These are phyloP conservation scores for Rickenella mellea DNA, from an alignment of 768 basidiomycete species.

Conservation along the genomic window DNA sequence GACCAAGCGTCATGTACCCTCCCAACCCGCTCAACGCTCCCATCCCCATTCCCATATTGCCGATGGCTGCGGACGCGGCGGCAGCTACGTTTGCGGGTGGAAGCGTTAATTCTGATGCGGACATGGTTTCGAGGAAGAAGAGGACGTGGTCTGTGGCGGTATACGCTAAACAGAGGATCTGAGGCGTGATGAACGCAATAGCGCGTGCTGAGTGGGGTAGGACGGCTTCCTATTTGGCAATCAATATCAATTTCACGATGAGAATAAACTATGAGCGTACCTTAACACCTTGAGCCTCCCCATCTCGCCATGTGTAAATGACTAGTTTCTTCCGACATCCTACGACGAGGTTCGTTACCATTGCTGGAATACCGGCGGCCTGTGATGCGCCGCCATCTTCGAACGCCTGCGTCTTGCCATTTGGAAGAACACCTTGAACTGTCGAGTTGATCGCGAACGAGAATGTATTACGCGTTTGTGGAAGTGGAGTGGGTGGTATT, in stretches of 20 bases:
- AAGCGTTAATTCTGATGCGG: constrained; percentile 43
- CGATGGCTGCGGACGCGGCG: constrained; percentile 30
- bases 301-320: constrained; percentile 80
- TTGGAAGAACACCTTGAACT: constrained; percentile 34
- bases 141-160: constrained; percentile 70
- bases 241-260: constrained; percentile 1
- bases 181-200: constrained; percentile 61
- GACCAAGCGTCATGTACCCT: constrained; percentile 78
- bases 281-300: constrained; percentile 63
- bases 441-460: constrained; percentile 70
- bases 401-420: constrained; percentile 13
- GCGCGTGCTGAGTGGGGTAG: constrained; percentile 88
- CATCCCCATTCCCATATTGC: constrained; percentile 51
- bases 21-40: constrained; percentile 72
- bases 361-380: constrained; percentile 45
- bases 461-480: constrained; percentile 72
- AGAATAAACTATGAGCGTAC: constrained; percentile 28
- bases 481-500: constrained; percentile 58
- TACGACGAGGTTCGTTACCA: constrained; percentile 70
- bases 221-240: constrained; percentile 53
- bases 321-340: constrained; percentile 83
- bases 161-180: constrained; percentile 66
- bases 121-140: constrained; percentile 54
- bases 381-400: constrained; percentile 9
- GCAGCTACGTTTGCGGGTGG: constrained; percentile 23